Evolutionary conservation across 495 filamentous ascomycete genomes (phyloP).

Genomic region (Opeltia flavorubescens): DNA sequence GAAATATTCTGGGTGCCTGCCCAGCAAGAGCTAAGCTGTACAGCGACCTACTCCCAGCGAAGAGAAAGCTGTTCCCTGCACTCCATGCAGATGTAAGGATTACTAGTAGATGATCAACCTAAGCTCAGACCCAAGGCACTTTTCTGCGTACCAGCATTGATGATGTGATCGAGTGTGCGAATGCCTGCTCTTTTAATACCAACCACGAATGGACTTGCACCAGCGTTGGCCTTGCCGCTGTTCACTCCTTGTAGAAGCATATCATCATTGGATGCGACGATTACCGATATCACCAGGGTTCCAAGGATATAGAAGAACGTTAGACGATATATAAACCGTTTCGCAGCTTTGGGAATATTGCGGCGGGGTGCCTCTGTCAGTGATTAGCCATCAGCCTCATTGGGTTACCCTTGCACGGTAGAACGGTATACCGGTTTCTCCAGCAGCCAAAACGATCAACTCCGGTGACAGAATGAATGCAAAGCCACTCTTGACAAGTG

Average conservation of each 20-base stretch:
- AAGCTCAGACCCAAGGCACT: conserved; percentile 48
- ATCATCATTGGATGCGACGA: conserved; percentile 41
- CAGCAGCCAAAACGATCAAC: conserved; percentile 39
- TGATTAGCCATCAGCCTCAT: not conserved
- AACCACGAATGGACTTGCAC: conserved; percentile 31
- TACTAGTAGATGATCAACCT: conserved; percentile 47
- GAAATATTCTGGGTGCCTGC: conserved; percentile 34
- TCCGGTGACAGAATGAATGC: conserved; percentile 44
- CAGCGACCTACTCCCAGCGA: conserved; percentile 37
- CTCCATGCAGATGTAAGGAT: conserved; percentile 63
- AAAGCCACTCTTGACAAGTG: conserved; percentile 35
- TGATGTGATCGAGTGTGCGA: conserved; percentile 43
- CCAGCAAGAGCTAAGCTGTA: conserved; percentile 41
- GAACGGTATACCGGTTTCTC: conserved; percentile 4
- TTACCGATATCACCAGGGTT: conserved; percentile 39
- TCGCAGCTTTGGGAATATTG: conserved; percentile 37
- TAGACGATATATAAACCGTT: conserved; percentile 26
- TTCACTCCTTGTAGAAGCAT: conserved; percentile 33
- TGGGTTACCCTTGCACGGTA: not conserved
- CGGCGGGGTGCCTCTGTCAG: conserved; percentile 24
- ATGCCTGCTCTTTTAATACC: conserved; percentile 39
- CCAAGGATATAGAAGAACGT: conserved; percentile 45
- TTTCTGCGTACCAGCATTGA: conserved; percentile 32
- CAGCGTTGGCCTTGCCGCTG: conserved; percentile 40
- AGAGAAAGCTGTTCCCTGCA: conserved; percentile 48